These are phyloP conservation scores for Penicillium sp. DNA, from an alignment of 2,329 filamentous ascomycete genomes.

Conservation along the genomic window DNA sequence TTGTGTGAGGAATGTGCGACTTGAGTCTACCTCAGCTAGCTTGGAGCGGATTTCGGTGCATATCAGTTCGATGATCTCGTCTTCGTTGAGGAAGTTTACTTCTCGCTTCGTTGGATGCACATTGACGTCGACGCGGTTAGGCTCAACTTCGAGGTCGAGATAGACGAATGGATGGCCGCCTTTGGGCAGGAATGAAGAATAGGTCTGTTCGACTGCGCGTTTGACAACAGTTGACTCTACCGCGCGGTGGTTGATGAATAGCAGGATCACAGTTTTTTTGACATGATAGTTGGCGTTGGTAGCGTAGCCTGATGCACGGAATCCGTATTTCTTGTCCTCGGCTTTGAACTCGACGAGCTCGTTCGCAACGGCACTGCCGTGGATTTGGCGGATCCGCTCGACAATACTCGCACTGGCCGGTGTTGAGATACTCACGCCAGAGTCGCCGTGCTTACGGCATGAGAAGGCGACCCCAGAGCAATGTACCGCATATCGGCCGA, in stretches of 20 bases:
- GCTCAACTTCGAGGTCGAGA: constrained; percentile 86
- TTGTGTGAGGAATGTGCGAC: constrained; percentile 90
- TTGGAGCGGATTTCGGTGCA: constrained; percentile 74
- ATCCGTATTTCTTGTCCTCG: constrained; percentile 74
- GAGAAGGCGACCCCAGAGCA: constrained; percentile 89
- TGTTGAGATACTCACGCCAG: constrained; percentile 75
- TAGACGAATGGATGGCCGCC: constrained; percentile 93
- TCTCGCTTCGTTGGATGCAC: constrained; percentile 96
- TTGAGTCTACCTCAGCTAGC: constrained; percentile 84
- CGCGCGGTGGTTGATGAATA: constrained; percentile 95
- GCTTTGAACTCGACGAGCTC: constrained; percentile 76
- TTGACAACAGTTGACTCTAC: constrained; percentile 87
- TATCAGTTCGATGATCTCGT: constrained; percentile 85
- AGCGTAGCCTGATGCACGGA: constrained; percentile 73
- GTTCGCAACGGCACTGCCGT: constrained; percentile 78
- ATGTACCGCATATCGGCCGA: constrained; percentile 89
- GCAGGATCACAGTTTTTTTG: constrained; percentile 78
- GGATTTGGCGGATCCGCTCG: constrained; percentile 86
- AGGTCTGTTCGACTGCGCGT: constrained; percentile 87
- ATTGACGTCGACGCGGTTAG: constrained; percentile 89
- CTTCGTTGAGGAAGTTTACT: constrained; percentile 95
- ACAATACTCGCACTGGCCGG: constrained; percentile 66
- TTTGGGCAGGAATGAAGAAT: constrained; percentile 82
- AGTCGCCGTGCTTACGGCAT: constrained; percentile 93
- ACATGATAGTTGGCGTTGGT: constrained; percentile 94